Conservation (phyloP, 2,329 filamentous ascomycete species). For the Venturia nashicola region DNA sequence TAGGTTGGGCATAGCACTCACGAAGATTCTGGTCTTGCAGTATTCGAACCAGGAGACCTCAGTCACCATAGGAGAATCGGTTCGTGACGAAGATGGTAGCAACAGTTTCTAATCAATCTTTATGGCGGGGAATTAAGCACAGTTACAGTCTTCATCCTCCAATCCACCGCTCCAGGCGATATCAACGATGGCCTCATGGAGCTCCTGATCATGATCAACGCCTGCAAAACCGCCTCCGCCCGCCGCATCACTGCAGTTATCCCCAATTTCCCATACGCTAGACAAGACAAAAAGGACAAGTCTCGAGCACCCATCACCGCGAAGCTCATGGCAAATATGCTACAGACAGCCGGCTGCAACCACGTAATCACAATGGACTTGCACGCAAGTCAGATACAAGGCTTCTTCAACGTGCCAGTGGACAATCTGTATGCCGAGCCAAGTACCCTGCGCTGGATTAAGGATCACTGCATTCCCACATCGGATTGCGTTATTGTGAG, state of each 20-base stretch:
- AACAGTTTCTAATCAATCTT: slow-evolving; percentile 11
- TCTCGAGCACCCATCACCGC: slow-evolving; percentile 93
- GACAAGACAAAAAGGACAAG: slow-evolving; percentile 97
- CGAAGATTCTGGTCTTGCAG: slow-evolving; percentile 68
- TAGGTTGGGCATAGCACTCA: slow-evolving; percentile 65
- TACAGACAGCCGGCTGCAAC: slow-evolving; percentile 86
- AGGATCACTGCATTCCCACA: slow-evolving; percentile 66
- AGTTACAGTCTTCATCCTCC: slow-evolving; percentile 72
- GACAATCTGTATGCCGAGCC: slow-evolving; percentile 89
- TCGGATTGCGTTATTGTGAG: slow-evolving; percentile 82
- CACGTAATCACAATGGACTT: slow-evolving; percentile 95
- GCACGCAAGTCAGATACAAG: slow-evolving; percentile 86
- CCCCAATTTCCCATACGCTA: slow-evolving; percentile 91
- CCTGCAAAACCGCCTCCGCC: slow-evolving; percentile 74
- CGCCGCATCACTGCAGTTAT: slow-evolving; percentile 90
- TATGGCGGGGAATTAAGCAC: slow-evolving; percentile 1
- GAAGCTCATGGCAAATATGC: slow-evolving; percentile 93
- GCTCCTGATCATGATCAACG: slow-evolving; percentile 94
- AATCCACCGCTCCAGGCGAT: slow-evolving; percentile 87
- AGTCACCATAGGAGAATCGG: slow-evolving; percentile 90
- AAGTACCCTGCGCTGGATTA: slow-evolving; percentile 81
- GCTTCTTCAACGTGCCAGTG: slow-evolving; percentile 80
- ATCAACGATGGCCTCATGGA: slow-evolving; percentile 99
- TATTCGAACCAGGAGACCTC: slow-evolving; percentile 82
- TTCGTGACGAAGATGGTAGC: slow-evolving; percentile 85